Evolutionary conservation across 23 red algal genomes (phyloP).

Genomic region (Gracilariopsis chorda): DNA sequence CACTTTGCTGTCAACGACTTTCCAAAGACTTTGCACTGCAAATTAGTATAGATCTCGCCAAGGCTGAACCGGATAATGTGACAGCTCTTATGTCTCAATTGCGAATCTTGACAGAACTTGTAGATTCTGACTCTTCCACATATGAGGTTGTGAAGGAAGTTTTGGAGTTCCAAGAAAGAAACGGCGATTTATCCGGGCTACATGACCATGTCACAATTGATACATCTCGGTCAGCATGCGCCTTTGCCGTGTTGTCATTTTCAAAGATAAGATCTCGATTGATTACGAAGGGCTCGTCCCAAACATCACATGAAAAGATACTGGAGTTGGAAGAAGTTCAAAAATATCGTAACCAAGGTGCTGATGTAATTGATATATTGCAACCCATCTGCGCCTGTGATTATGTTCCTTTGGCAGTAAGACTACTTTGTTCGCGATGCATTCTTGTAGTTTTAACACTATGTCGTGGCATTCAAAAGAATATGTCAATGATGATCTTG

Average conservation of each 20-base stretch:
- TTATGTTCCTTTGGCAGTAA: neutral
- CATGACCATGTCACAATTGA: neutral
- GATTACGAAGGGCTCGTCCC: neutral
- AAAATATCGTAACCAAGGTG: neutral
- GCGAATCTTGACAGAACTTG: conserved; percentile 24
- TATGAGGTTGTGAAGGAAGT: conserved; percentile 10
- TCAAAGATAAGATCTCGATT: conserved; percentile 32
- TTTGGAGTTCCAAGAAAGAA: conserved; percentile 24
- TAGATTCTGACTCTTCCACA: neutral
- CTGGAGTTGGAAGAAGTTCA: conserved; percentile 30
- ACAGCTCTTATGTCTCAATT: conserved; percentile 11
- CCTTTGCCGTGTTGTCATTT: conserved; percentile 17
- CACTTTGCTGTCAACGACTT: neutral
- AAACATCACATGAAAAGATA: neutral
- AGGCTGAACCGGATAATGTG: conserved; percentile 19
- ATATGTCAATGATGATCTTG: neutral
- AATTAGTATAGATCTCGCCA: conserved; percentile 15
- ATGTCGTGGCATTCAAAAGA: conserved; percentile 41
- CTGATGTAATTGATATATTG: conserved; percentile 17
- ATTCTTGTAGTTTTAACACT: conserved; percentile 31
- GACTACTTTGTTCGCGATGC: conserved; percentile 12
- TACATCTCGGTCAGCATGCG: neutral
- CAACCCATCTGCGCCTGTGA: neutral
- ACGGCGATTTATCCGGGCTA: neutral
- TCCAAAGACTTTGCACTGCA: neutral